Evolutionary conservation across 2,329 filamentous ascomycete genomes (phyloP).

Genomic region (Xylaria sp.): DNA sequence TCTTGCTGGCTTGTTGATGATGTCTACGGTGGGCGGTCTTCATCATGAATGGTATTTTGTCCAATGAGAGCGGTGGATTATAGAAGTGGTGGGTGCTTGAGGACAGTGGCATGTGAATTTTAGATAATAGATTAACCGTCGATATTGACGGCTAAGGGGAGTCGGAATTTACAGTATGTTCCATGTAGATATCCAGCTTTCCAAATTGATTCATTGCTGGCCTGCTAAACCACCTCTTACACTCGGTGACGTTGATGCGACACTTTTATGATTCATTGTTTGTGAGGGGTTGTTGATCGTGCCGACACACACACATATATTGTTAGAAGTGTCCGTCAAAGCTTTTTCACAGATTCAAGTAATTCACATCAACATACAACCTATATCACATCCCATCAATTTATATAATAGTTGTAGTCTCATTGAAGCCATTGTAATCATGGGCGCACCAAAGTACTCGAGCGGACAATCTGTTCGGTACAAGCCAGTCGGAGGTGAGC

Average conservation of each 20-base stretch:
- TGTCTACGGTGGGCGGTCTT: neutral
- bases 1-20: neutral
- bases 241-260: conserved; percentile 24
- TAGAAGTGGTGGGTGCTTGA: neutral
- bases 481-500: conserved; percentile 37
- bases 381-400: no score
- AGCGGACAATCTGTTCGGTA: conserved; percentile 36
- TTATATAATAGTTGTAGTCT: no score
- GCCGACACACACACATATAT: neutral
- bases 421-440: conserved; percentile 13
- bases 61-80: neutral
- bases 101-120: conserved; percentile 9
- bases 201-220: neutral
- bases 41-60: neutral
- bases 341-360: no score
- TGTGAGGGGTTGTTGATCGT: neutral
- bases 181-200: neutral
- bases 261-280: conserved; percentile 1
- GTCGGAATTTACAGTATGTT: neutral
- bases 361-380: no score
- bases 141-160: neutral
- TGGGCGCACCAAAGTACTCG: conserved; percentile 36
- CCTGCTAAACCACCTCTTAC: neutral
- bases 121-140: conserved; percentile 11
- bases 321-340: no score